These are phyloP conservation scores for Toxoplasma gondii DNA, from an alignment of 169 alveolate genomes.

Conservation along the genomic window DNA sequence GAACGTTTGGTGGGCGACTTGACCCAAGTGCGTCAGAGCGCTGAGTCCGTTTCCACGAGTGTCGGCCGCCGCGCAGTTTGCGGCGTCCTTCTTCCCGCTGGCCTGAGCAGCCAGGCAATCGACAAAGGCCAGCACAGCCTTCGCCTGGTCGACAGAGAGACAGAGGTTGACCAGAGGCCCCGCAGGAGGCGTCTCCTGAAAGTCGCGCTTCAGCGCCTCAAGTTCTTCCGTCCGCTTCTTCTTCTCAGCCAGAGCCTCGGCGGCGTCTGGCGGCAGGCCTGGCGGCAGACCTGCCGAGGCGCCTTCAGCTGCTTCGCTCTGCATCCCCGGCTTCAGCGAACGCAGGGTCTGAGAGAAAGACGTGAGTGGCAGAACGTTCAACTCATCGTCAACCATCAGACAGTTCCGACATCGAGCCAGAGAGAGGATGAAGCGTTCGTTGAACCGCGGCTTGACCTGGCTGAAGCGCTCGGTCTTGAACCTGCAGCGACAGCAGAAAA, in stretches of 20 bases:
- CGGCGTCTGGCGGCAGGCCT: not conserved
- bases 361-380: slow-evolving; percentile 95
- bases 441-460: slow-evolving; percentile 93
- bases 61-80: not conserved
- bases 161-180: slow-evolving; percentile 70
- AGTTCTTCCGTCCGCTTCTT: slow-evolving; percentile 45
- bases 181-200: slow-evolving; percentile 59
- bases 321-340: not conserved
- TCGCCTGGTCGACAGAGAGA: slow-evolving; percentile 86
- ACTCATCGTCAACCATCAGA: slow-evolving; percentile 98
- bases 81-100: not conserved
- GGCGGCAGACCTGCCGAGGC: not conserved
- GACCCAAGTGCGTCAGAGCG: slow-evolving; percentile 15
- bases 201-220: not conserved
- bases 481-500: not conserved
- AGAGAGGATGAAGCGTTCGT: slow-evolving; percentile 92
- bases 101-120: slow-evolving; percentile 75
- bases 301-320: not conserved
- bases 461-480: slow-evolving; percentile 18
- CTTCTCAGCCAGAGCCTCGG: slow-evolving; percentile 41
- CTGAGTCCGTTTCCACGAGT: not conserved
- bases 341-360: not conserved
- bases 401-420: slow-evolving; percentile 76
- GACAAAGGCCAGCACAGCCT: slow-evolving; percentile 73
- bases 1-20: slow-evolving; percentile 79